phyloP scores from a whole-genome alignment of 1,139 yeast genomes.

The Suhomyces kunorum region DNA sequence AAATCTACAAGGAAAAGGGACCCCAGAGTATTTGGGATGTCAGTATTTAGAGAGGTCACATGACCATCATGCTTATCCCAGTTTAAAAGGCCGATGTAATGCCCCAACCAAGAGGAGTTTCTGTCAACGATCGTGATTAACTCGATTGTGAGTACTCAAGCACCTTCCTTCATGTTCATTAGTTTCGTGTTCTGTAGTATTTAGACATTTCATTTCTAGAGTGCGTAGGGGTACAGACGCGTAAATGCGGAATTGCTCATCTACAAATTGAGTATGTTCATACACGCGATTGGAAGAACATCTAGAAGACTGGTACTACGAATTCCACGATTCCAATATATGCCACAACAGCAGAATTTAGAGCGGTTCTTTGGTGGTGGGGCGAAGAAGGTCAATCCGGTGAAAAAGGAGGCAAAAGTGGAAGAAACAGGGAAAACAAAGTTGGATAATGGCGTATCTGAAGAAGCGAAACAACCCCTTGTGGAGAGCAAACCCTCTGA shows the following conservation, averaged over 20 bases:
- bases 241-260: not conserved
- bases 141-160: too few species aligned
- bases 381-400: conserved; percentile 6
- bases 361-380: conserved; percentile 34
- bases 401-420: not conserved
- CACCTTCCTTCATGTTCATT: not conserved
- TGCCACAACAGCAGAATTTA: conserved; percentile 43
- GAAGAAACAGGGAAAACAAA: not conserved
- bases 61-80: not conserved
- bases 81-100: not conserved
- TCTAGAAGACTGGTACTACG: conserved; percentile 1
- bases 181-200: conserved; percentile 4
- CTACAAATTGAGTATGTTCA: conserved; percentile 4
- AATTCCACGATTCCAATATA: conserved; percentile 11
- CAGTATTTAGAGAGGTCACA: conserved; percentile 23
- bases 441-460: not conserved
- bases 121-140: not conserved
- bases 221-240: conserved; percentile 2
- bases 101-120: not conserved
- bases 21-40: conserved; percentile 67
- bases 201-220: conserved; percentile 2
- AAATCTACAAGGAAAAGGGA: conserved; percentile 76
- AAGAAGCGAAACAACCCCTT: not conserved
- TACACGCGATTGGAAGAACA: conserved; percentile 4
- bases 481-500: not conserved